Conservation (phyloP, 768 basidiomycete species). For the Cyclocybe cylindracea region DNA sequence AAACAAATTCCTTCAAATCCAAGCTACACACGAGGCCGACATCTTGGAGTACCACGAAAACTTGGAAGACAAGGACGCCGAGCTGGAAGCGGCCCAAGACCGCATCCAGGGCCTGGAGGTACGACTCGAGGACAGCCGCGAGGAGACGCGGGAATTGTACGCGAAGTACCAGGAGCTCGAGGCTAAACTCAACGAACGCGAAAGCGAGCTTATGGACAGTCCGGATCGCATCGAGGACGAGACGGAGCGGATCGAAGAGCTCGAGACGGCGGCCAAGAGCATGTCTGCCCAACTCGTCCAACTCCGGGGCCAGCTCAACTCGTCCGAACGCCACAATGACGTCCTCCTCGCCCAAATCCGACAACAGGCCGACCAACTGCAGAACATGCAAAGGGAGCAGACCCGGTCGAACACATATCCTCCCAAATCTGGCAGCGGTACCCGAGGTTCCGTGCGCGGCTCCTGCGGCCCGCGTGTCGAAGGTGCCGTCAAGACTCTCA, state of each 20-base stretch:
- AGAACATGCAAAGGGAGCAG: constrained; percentile 12
- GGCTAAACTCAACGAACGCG: constrained; percentile 9
- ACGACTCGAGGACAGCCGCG: not conserved
- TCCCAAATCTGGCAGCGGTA: constrained; percentile 6
- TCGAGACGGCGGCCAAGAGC: constrained; percentile 19
- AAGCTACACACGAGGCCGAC: too few relatives aligned
- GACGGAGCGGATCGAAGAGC: constrained; percentile 19
- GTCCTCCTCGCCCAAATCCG: constrained; percentile 35
- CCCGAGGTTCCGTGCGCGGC: constrained; percentile 2
- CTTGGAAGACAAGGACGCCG: not conserved
- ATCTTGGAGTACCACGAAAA: too few relatives aligned
- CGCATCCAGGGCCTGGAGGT: not conserved
- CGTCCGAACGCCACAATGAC: constrained; percentile 28
- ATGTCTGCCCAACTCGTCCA: constrained; percentile 20
- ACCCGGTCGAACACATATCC: not conserved
- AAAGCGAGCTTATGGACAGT: constrained; percentile 12
- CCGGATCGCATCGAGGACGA: constrained; percentile 10
- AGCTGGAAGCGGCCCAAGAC: not conserved
- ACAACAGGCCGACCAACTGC: constrained; percentile 31
- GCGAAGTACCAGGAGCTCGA: constrained; percentile 7
- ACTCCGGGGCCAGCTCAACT: constrained; percentile 17
- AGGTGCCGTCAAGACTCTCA: constrained; percentile 23
- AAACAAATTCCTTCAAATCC: too few relatives aligned
- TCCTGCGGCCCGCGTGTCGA: constrained; percentile 11
- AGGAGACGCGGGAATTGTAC: constrained; percentile 7